A percentile compares a stretch with the other conserved stretches of the same genome.
Conservation (phyloP, 1,139 yeast species). For the Yamadazyma dushanensis region DNA sequence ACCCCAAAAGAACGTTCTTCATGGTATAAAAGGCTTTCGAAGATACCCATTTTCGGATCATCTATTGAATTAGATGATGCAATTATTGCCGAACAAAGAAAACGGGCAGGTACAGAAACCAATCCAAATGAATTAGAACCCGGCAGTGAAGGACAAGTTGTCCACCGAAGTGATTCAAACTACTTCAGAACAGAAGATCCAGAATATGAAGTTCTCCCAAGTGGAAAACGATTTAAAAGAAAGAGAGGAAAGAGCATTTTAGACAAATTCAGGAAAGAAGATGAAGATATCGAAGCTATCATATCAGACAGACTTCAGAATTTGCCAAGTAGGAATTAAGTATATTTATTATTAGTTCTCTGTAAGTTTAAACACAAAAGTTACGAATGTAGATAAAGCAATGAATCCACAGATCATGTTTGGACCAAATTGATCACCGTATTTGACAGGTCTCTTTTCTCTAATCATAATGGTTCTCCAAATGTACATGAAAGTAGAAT, state of each 20-base stretch:
- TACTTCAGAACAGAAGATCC: conserved; percentile 10
- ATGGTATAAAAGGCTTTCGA: conserved; percentile 13
- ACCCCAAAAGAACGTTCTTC: conserved; percentile 48
- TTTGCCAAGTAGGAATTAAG: not conserved
- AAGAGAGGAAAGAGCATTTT: conserved; percentile 25
- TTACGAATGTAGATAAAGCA: conserved; percentile 68
- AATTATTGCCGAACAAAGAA: conserved; percentile 38
- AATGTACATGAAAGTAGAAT: conserved; percentile 73
- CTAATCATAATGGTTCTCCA: conserved; percentile 86
- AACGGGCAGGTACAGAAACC: conserved; percentile 53
- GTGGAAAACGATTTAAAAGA: conserved; percentile 60
- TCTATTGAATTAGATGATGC: conserved; percentile 12
- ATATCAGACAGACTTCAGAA: conserved; percentile 43
- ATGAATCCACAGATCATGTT: conserved; percentile 74
- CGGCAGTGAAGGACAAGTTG: conserved; percentile 45
- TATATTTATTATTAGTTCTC: too few relatives aligned
- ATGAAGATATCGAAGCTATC: conserved; percentile 60
- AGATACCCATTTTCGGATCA: conserved; percentile 7
- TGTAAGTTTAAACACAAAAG: conserved; percentile 58
- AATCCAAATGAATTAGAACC: conserved; percentile 50
- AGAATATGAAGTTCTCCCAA: conserved; percentile 62
- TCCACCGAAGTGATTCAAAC: conserved; percentile 22
- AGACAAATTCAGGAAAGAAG: conserved; percentile 31
- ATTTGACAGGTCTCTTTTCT: conserved; percentile 75
- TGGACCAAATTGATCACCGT: conserved; percentile 89